A percentile compares a stretch with the other conserved stretches of the same genome.
Evolutionary conservation across 371 early-diverging fungal species (phyloP).

Genomic region (Apophysomyces sp.): DNA sequence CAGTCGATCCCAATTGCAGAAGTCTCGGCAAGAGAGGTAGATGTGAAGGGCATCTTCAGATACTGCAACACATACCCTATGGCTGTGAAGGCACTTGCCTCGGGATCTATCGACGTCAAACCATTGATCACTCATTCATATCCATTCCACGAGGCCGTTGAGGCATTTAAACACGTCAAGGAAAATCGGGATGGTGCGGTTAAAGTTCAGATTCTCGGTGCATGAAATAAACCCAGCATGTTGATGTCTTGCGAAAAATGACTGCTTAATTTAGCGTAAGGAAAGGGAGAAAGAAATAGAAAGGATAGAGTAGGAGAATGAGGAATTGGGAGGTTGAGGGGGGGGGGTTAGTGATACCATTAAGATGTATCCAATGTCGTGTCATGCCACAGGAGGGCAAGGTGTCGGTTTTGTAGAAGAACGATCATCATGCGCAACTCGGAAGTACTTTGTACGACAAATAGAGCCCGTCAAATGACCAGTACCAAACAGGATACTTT

Average conservation of each 20-base stretch:
- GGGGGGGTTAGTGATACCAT: too few species aligned
- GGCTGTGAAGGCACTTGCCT: constrained; percentile 47
- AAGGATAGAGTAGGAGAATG: too few species aligned
- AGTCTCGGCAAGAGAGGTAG: constrained; percentile 45
- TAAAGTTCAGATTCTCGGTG: constrained; percentile 43
- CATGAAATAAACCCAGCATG: neutral
- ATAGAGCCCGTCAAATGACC: neutral
- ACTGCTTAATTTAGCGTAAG: too few species aligned
- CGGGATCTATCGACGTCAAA: constrained; percentile 47
- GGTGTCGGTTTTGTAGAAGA: neutral
- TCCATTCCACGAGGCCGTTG: constrained; percentile 37
- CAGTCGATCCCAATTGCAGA: constrained; percentile 48
- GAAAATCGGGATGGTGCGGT: constrained; percentile 47
- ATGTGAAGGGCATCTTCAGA: constrained; percentile 51
- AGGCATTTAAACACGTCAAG: constrained; percentile 51
- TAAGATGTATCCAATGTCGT: too few species aligned
- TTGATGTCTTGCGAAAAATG: neutral
- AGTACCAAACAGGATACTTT: too few species aligned
- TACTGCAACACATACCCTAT: constrained; percentile 50
- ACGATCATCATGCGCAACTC: neutral
- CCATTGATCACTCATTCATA: constrained; percentile 51
- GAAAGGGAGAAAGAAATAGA: neutral
- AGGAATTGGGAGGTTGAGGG: too few species aligned
- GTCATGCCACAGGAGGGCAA: too few species aligned
- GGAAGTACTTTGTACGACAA: neutral